phyloP scores from a whole-genome alignment of 768 basidiomycete genomes.

The Coprinellus micaceus region DNA sequence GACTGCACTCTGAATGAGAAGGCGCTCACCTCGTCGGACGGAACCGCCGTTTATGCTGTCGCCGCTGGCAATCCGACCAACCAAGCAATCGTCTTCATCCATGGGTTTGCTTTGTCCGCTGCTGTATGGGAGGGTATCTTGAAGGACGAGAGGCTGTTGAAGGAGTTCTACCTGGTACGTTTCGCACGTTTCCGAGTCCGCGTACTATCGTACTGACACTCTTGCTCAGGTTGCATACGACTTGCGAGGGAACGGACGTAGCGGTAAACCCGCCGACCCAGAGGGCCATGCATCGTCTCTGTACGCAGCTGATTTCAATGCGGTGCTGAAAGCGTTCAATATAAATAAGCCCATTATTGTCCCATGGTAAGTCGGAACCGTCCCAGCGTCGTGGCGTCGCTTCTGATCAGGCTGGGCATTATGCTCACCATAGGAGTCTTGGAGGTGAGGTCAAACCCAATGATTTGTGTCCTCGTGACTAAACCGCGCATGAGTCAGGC shows the following conservation, averaged over 20 bases:
- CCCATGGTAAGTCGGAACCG: not conserved
- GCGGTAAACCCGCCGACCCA: conserved; percentile 23
- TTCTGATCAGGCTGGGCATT: not conserved
- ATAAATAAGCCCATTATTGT: not conserved
- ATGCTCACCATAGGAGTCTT: not conserved
- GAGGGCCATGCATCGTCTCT: not conserved
- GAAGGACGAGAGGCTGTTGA: conserved; percentile 22
- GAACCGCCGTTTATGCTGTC: conserved; percentile 37
- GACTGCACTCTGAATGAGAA: not conserved
- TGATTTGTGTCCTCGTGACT: too few relatives aligned
- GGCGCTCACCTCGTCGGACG: conserved; percentile 22
- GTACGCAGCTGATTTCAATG: not conserved
- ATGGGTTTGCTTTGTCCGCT: conserved; percentile 35
- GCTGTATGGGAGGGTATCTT: conserved; percentile 37
- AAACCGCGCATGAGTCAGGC: too few relatives aligned
- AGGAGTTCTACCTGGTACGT: conserved; percentile 26
- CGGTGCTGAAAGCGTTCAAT: not conserved
- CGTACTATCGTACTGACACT: not conserved
- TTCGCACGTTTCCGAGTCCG: not conserved
- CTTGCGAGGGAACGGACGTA: conserved; percentile 30
- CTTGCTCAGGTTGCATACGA: conserved; percentile 29
- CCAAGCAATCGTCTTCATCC: conserved; percentile 38
- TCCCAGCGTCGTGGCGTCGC: not conserved
- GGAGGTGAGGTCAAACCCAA: not conserved
- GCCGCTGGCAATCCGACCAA: conserved; percentile 35